Evolutionary conservation across 192 early-diverging fungal genomes (phyloP).

Genomic region (Umbelopsis isabellina): DNA sequence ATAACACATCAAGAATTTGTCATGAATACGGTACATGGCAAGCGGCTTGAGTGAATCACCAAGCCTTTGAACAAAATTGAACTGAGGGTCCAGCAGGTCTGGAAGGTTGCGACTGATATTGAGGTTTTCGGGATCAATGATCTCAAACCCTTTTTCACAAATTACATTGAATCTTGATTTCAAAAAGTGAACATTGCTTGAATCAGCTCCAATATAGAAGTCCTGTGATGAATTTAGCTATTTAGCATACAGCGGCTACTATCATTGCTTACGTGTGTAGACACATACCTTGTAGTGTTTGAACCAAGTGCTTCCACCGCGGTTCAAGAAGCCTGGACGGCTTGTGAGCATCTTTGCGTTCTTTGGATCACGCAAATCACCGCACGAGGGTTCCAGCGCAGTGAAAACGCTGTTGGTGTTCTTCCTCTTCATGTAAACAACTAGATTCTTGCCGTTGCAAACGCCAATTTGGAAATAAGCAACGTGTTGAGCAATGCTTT

Average conservation of each 20-base stretch:
- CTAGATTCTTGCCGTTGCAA: constrained; percentile 34
- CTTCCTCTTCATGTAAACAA: constrained; percentile 32
- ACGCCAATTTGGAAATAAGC: constrained; percentile 35
- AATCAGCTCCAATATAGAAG: constrained; percentile 92
- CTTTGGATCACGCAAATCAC: constrained; percentile 34
- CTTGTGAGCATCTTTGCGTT: constrained; percentile 27
- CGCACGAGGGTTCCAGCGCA: constrained; percentile 29
- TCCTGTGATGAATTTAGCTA: constrained; percentile 61
- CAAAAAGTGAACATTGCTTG: constrained; percentile 85
- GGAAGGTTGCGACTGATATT: constrained; percentile 80
- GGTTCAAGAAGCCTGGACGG: constrained; percentile 26
- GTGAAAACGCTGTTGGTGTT: constrained; percentile 31
- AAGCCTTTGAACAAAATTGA: constrained; percentile 82
- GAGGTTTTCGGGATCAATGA: constrained; percentile 87
- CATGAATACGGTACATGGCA: constrained; percentile 79
- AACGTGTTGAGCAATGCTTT: constrained; percentile 31
- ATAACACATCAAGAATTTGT: constrained; percentile 88
- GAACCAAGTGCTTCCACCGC: constrained; percentile 28
- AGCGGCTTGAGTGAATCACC: constrained; percentile 79
- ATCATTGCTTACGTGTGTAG: constrained; percentile 22
- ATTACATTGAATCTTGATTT: constrained; percentile 87
- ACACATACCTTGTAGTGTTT: constrained; percentile 37
- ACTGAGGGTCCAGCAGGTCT: constrained; percentile 77
- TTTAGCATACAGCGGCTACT: background rate
- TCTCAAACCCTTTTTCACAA: constrained; percentile 92